phyloP scores from a whole-genome alignment of 768 basidiomycete genomes.

The Phylloporus sp. region DNA sequence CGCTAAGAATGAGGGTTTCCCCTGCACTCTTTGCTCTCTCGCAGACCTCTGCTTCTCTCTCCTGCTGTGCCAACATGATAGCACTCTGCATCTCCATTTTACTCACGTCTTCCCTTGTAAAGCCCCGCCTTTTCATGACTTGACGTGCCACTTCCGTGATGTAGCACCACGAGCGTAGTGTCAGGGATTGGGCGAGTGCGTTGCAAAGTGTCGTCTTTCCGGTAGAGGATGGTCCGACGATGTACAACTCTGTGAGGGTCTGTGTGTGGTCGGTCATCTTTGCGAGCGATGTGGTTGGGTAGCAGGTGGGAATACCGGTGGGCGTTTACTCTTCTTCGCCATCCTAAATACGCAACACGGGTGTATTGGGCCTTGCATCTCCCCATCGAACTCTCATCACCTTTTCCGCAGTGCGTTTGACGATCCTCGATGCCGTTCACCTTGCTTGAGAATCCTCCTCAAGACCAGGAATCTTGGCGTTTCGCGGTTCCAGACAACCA shows the following conservation, averaged over 20 bases:
- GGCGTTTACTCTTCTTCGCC: constrained; percentile 7
- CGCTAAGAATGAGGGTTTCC: constrained; percentile 44
- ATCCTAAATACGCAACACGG: constrained; percentile 9
- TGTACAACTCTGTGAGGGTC: constrained; percentile 32
- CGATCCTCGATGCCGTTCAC: constrained; percentile 18
- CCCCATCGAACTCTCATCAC: background rate
- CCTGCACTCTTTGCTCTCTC: constrained; percentile 12
- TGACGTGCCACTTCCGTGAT: constrained; percentile 61
- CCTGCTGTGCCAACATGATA: constrained; percentile 56
- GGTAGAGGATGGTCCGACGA: constrained; percentile 58
- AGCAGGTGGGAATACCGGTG: constrained; percentile 16
- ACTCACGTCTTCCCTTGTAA: constrained; percentile 47
- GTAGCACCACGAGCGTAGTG: constrained; percentile 36
- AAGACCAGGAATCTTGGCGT: constrained; percentile 51
- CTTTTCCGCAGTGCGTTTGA: background rate
- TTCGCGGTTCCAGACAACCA: constrained; percentile 38
- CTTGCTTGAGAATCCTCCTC: constrained; percentile 38
- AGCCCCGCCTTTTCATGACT: constrained; percentile 52
- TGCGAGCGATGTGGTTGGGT: constrained; percentile 1
- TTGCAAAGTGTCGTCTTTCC: constrained; percentile 70
- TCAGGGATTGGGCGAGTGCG: constrained; percentile 43
- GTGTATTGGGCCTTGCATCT: constrained; percentile 2
- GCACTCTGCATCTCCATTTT: constrained; percentile 58
- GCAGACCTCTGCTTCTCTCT: constrained; percentile 35
- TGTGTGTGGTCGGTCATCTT: constrained; percentile 14